Evolutionary conservation across 2,329 filamentous ascomycete species (phyloP).

Genomic region (Fusarium pseudograminearum): DNA sequence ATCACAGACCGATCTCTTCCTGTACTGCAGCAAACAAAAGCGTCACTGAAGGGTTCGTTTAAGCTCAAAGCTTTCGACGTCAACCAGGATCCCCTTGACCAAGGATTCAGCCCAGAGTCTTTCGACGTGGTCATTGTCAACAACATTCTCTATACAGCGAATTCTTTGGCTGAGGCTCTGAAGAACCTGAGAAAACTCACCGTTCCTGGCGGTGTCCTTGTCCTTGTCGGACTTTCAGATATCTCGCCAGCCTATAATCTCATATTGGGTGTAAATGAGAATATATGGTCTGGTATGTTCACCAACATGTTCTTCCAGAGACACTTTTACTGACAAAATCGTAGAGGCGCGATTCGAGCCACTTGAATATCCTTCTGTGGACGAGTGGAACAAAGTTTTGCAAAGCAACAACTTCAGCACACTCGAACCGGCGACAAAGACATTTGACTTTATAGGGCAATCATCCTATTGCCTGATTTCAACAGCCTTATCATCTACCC

Average conservation of each 20-base stretch:
- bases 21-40: neutral
- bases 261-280: constrained; percentile 24
- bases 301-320: accelerated
- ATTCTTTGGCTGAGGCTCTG: neutral
- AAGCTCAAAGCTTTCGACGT: constrained; percentile 14
- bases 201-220: neutral
- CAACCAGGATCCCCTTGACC: constrained; percentile 5
- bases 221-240: constrained; percentile 16
- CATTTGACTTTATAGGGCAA: constrained; percentile 26
- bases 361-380: constrained; percentile 1
- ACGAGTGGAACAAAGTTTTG: constrained; percentile 1
- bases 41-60: accelerated
- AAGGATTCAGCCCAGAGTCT: neutral
- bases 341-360: neutral
- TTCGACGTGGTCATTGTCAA: constrained; percentile 17
- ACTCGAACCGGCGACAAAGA: constrained; percentile 26
- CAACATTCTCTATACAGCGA: constrained; percentile 2
- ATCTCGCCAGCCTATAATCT: constrained; percentile 24
- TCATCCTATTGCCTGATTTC: constrained; percentile 15
- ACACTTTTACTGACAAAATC: accelerated
- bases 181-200: constrained; percentile 1
- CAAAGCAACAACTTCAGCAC: constrained; percentile 12
- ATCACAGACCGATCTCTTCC: constrained; percentile 7
- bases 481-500: neutral
- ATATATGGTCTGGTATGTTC: constrained; percentile 23